A percentile compares a stretch with the other conserved stretches of the same genome.
These are phyloP conservation scores for Arthromyces matolae DNA, from an alignment of 768 basidiomycete species.

Conservation along the genomic window DNA sequence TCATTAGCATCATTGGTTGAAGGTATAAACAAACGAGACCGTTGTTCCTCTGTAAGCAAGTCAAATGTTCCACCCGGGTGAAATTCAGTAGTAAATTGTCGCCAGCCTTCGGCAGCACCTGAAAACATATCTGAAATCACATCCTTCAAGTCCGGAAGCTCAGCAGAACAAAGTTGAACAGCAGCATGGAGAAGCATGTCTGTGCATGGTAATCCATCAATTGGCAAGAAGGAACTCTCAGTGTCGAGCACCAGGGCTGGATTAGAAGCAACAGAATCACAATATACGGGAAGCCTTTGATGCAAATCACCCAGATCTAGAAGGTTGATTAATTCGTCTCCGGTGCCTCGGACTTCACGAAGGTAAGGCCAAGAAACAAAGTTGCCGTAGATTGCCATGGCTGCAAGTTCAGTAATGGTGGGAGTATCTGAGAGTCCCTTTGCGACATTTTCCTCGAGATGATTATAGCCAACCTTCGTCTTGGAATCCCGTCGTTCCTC, in stretches of 20 bases:
- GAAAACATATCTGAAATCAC: constrained; percentile 20
- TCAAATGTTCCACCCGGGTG: constrained; percentile 26
- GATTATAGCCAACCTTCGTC: no score
- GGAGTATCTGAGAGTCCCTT: no score
- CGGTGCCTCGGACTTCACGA: no score
- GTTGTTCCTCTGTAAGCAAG: constrained; percentile 16
- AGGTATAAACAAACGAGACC: constrained; percentile 23
- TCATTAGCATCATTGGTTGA: constrained; percentile 31
- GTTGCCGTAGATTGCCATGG: no score
- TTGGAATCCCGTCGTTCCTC: no score
- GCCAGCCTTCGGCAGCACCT: constrained; percentile 18
- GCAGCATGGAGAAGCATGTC: constrained; percentile 13
- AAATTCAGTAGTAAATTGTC: constrained; percentile 25
- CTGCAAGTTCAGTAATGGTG: no score
- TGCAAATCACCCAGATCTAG: no score
- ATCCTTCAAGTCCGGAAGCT: constrained; percentile 11
- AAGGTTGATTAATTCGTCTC: no score
- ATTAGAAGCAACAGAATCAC: no score
- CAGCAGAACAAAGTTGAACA: constrained; percentile 10
- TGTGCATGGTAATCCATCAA: constrained; percentile 24
- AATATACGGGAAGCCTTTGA: no score
- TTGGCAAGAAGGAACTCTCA: neutral
- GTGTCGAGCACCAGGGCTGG: neutral
- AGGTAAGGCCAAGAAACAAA: no score
- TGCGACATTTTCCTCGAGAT: no score